A percentile compares a stretch with the other conserved stretches of the same genome.
Evolutionary conservation across 2,329 filamentous ascomycete genomes (phyloP).

Genomic region (Sodiomyces alkalinus): DNA sequence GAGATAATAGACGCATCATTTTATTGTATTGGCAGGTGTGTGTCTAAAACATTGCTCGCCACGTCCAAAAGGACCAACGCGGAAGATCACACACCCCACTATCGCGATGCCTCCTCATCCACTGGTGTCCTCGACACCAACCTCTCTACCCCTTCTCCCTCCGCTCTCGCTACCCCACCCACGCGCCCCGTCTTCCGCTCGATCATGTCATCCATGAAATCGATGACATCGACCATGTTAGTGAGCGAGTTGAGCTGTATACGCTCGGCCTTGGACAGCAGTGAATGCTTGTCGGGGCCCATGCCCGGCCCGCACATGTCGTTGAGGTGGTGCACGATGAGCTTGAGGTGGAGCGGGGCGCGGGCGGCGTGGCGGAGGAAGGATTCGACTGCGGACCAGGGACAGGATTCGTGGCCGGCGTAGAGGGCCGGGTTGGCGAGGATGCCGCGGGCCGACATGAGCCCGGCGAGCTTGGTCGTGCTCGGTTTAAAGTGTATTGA

Average conservation of each 20-base stretch:
- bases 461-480: slow-evolving; percentile 38
- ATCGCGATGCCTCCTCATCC: no score
- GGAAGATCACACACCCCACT: no score
- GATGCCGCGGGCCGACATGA: slow-evolving; percentile 57
- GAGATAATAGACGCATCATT: no score
- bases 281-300: slow-evolving; percentile 31
- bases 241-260: slow-evolving; percentile 29
- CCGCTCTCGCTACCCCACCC: no score
- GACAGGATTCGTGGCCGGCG: slow-evolving; percentile 37
- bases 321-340: slow-evolving; percentile 48
- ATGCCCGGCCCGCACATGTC: slow-evolving; percentile 51
- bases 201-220: slow-evolving; percentile 40
- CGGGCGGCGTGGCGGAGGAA: slow-evolving; percentile 45
- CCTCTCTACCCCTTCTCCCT: no score
- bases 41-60: no score
- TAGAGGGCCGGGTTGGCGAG: slow-evolving; percentile 55
- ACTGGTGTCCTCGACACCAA: no score
- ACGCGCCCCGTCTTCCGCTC: slow-evolving; percentile 10
- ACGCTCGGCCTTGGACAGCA: slow-evolving; percentile 43
- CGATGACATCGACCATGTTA: slow-evolving; percentile 42
- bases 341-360: slow-evolving; percentile 45
- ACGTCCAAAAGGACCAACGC: no score
- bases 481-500: slow-evolving; percentile 15
- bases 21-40: no score
- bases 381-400: slow-evolving; percentile 45